phyloP scores from a whole-genome alignment of 441 rosid species.

The Pelargonium citronellum region DNA sequence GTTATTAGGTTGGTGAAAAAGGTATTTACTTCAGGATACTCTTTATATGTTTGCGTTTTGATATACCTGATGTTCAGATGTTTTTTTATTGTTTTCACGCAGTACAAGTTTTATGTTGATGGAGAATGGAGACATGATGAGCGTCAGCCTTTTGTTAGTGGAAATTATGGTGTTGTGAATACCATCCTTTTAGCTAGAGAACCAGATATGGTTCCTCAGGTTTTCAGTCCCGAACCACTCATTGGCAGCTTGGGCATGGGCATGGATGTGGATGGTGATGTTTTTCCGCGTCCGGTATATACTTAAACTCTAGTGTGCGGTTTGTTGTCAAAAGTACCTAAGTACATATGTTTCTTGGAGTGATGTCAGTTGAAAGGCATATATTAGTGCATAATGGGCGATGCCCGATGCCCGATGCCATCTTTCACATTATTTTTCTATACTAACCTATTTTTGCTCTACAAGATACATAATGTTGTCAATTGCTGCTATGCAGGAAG shows the following conservation, averaged over 20 bases:
- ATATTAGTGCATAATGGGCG: background rate
- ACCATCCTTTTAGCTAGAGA: slow-evolving; percentile 47
- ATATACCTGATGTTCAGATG: slow-evolving; percentile 17
- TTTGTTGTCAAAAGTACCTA: background rate
- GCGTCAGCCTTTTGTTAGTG: slow-evolving; percentile 47
- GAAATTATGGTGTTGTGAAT: slow-evolving; percentile 63
- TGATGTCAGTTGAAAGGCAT: slow-evolving; percentile 3
- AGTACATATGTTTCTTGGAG: background rate
- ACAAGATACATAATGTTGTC: slow-evolving; percentile 25
- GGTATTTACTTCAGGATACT: background rate
- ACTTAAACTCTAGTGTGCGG: slow-evolving; percentile 1
- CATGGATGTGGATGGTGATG: slow-evolving; percentile 71
- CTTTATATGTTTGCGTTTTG: background rate
- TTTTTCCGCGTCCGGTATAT: slow-evolving; percentile 34
- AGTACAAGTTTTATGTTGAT: slow-evolving; percentile 70
- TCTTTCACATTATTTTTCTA: background rate
- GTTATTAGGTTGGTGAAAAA: background rate
- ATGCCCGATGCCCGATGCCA: background rate
- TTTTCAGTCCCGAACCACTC: slow-evolving; percentile 35
- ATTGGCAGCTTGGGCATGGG: slow-evolving; percentile 17
- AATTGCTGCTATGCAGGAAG: slow-evolving; percentile 37
- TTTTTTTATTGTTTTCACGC: slow-evolving; percentile 27
- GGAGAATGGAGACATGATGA: slow-evolving; percentile 66
- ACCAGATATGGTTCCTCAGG: slow-evolving; percentile 37
- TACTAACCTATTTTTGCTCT: slow-evolving; percentile 6